These are phyloP conservation scores for Acanthamoeba triangularis DNA, from an alignment of 208 protist genomes.

Conservation along the genomic window DNA sequence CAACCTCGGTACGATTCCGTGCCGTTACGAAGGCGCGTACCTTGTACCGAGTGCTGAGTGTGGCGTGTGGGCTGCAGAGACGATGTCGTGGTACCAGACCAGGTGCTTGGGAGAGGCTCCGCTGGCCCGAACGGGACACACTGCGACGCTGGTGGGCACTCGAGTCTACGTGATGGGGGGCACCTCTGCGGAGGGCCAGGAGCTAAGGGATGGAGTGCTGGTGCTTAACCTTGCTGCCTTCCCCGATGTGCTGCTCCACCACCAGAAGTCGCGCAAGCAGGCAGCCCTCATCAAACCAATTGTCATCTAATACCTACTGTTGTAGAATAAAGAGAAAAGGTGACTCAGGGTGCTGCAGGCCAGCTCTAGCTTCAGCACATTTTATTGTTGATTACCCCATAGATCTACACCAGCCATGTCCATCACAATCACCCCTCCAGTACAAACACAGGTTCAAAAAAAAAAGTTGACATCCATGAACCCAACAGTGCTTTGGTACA, in stretches of 20 bases:
- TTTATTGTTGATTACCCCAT: no score
- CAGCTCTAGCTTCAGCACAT: no score
- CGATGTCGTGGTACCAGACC: conserved; percentile 40
- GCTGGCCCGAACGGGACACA: background rate
- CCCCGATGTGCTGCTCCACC: background rate
- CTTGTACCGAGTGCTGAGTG: no score
- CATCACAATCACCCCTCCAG: no score
- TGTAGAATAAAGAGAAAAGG: no score
- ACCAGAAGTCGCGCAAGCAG: conserved; percentile 1
- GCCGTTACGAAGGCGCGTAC: no score
- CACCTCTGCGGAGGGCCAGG: background rate
- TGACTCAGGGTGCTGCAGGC: no score
- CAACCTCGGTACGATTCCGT: conserved; percentile 23
- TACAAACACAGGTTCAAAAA: no score
- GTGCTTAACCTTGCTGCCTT: background rate
- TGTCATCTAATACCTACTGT: no score
- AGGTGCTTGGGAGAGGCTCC: background rate
- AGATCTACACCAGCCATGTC: no score
- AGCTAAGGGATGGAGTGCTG: background rate
- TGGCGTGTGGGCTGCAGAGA: background rate
- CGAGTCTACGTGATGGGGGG: conserved; percentile 6
- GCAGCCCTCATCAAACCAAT: background rate
- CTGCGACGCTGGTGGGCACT: background rate
- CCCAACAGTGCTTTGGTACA: background rate
- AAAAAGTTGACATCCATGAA: background rate